Conservation (phyloP, 2,329 filamentous ascomycete genomes). For the Colletotrichum endophyticum region DNA sequence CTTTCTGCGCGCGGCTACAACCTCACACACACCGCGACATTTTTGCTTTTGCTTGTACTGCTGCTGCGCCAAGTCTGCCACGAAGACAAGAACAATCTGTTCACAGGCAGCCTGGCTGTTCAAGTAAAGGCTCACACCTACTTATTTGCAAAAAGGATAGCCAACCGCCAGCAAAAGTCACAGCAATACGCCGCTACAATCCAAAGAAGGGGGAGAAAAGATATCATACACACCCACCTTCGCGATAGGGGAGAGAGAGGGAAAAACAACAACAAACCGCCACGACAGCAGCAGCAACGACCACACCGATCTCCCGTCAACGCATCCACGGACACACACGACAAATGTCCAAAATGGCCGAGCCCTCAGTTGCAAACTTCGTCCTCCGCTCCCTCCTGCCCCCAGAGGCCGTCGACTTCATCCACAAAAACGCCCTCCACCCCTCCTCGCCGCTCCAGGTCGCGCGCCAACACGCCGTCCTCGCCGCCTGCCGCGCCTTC, state of each 20-base stretch:
- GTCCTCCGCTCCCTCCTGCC: constrained; percentile 48
- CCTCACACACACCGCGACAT: not conserved
- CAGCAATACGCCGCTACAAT: not conserved
- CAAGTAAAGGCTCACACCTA: not conserved
- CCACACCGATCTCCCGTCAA: not conserved
- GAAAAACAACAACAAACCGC: not conserved
- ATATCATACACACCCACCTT: not conserved
- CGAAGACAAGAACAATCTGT: not conserved
- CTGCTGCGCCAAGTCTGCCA: not conserved
- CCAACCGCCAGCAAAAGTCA: not conserved
- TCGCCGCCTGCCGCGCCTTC: constrained; percentile 31
- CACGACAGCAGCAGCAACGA: not conserved
- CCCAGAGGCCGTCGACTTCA: constrained; percentile 45
- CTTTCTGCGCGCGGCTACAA: not conserved
- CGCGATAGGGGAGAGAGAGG: not conserved
- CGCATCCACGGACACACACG: not conserved
- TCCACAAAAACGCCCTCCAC: constrained; percentile 53
- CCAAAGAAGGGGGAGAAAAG: not conserved
- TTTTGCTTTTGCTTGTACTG: not conserved
- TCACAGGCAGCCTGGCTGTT: not conserved
- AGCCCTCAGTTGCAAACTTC: constrained; percentile 31
- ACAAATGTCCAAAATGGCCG: constrained; percentile 29
- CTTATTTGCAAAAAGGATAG: not conserved
- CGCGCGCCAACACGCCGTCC: constrained; percentile 37
- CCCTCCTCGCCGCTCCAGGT: constrained; percentile 49